Percentiles rank a stretch among this genome's conserved stretches.
These are phyloP conservation scores for Mycosphaerella sp. DNA, from an alignment of 2,329 filamentous ascomycete genomes.

Conservation along the genomic window DNA sequence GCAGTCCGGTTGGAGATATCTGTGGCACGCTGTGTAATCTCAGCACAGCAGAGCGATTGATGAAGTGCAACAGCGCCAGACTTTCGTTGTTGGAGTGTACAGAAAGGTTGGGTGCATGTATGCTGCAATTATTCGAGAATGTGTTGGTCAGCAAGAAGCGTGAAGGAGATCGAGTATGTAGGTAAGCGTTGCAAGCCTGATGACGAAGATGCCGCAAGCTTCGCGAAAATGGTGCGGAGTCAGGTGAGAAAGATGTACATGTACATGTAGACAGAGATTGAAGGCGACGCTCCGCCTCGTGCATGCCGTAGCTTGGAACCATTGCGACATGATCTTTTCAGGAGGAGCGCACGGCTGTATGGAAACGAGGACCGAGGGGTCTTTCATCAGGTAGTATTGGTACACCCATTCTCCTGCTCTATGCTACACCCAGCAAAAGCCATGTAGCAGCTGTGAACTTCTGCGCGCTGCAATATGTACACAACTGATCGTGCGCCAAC, in stretches of 20 bases:
- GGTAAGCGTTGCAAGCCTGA: constrained; percentile 1
- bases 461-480: constrained; percentile 18
- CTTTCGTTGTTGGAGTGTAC: background rate
- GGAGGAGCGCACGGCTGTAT: background rate
- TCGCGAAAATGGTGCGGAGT: background rate
- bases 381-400: constrained; percentile 8
- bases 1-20: background rate
- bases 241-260: background rate
- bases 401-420: constrained; percentile 21
- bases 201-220: constrained; percentile 4
- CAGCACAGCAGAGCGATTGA: background rate
- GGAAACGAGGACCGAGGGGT: background rate
- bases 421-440: constrained; percentile 14
- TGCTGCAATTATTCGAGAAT: background rate
- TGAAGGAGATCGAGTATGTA: background rate
- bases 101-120: background rate
- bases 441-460: constrained; percentile 5
- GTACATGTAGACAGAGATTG: background rate
- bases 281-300: no score
- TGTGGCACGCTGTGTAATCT: background rate
- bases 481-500: constrained; percentile 12
- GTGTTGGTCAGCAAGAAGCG: background rate
- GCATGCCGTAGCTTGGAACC: no score
- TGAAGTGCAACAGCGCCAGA: constrained; percentile 3
- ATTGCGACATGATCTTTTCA: background rate